Evolutionary conservation across 257 asterid genomes (phyloP), one percentile per base, ranked within the genome.

Genomic region (Scutellaria minor): DNA sequence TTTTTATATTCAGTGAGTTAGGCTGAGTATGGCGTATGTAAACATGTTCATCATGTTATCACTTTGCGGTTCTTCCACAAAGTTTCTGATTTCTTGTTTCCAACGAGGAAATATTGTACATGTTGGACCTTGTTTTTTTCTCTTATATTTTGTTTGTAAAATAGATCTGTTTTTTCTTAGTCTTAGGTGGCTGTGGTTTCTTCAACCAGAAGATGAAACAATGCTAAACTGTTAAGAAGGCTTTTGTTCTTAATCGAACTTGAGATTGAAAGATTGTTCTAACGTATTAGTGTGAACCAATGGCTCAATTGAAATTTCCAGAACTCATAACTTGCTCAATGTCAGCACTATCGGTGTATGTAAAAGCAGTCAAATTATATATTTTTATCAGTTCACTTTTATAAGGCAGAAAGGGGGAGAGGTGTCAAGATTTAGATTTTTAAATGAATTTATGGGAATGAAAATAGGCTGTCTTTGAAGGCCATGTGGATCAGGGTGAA

Each of bases 401-500:
- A 5, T 7, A 8, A 44, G 53, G 48, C 40, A 67, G 39, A 2
- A n/a, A 45, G 31, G 53, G 31, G 11, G 3, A 41, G 3, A 41
- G 11, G 55, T 52, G 53, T 50, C 50, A 9, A 27, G 62, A 50
- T 10, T 11, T 18, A 31, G n/a, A 39, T 5, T 48, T 70, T 59
- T 27, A 41, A 37, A 42, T 72, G 63, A 41, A 72, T 12, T 52
- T 22, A 37, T 14, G 50, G n/a, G 40, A 64, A 50, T 65, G 45
- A 45, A 31, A 46, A n/a, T 18, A 46, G 56, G 8, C 52, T 66
- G 39, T 7, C 7, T 40, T 44, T 27, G 31, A 47, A 55, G 24
- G 54, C 60, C n/a, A 6, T 68, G 15, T 24, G 14, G 12, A 31
- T 58, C 54, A 27, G 45, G 9, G 22, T 46, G 18, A 42, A 74